Conservation (phyloP, 768 basidiomycete species). For the Amanita exitialis region DNA sequence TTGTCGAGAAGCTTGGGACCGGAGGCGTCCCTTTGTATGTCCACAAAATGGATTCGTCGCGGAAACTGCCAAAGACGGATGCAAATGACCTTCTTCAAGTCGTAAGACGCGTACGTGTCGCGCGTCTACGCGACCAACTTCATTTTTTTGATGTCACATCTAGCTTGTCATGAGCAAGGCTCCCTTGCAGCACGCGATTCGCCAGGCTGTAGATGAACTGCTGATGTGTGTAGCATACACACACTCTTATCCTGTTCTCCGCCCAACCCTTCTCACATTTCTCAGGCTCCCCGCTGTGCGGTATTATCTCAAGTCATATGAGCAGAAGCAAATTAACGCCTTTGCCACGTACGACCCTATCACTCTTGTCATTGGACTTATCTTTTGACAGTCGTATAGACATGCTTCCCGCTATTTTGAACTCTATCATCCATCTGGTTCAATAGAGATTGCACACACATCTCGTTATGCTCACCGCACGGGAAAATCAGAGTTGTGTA, state of each 20-base stretch:
- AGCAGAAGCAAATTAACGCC: slow-evolving; percentile 81
- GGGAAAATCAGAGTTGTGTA: slow-evolving; percentile 84
- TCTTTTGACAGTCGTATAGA: slow-evolving; percentile 27
- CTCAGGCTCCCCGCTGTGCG: slow-evolving; percentile 63
- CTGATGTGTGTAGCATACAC: slow-evolving; percentile 46
- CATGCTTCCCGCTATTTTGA: slow-evolving; percentile 88
- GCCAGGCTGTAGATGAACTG: slow-evolving; percentile 69
- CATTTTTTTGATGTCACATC: slow-evolving; percentile 9
- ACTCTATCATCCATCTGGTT: slow-evolving; percentile 73
- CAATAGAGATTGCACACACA: slow-evolving; percentile 83
- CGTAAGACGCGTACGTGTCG: slow-evolving; percentile 62
- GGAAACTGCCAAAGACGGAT: slow-evolving; percentile 69
- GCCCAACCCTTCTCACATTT: slow-evolving; percentile 11
- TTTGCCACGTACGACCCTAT: slow-evolving; percentile 74
- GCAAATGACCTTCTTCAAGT: slow-evolving; percentile 57
- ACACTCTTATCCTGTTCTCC: slow-evolving; percentile 12
- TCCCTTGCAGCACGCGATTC: slow-evolving; percentile 46
- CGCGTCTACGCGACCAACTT: slow-evolving; percentile 15
- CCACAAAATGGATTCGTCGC: slow-evolving; percentile 81
- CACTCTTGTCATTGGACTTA: slow-evolving; percentile 11
- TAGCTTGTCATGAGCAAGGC: slow-evolving; percentile 54
- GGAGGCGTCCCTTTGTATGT: slow-evolving; percentile 72
- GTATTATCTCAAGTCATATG: slow-evolving; percentile 66
- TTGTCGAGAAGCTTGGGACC: slow-evolving; percentile 84
- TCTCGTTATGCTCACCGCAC: slow-evolving; percentile 81